Percentiles rank a stretch among this genome's conserved stretches.
Conservation (phyloP, 2,329 filamentous ascomycete species). For the Seiridium cupressi region DNA sequence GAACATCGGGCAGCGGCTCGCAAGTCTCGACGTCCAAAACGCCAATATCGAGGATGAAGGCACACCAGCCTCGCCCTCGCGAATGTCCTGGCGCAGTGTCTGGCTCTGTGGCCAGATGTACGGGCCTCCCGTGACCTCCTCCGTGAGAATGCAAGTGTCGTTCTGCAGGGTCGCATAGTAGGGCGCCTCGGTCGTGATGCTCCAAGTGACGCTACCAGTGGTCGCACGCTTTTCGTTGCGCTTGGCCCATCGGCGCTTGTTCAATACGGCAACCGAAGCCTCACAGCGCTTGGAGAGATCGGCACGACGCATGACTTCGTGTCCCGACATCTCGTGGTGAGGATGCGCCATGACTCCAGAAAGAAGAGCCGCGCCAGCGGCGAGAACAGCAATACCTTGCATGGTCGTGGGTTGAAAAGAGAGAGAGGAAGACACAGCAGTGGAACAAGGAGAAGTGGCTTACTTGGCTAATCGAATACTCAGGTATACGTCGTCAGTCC, state of each 20-base stretch:
- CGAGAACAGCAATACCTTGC: neutral
- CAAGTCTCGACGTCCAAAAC: constrained; percentile 46
- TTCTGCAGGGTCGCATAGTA: constrained; percentile 33
- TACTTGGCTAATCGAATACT: neutral
- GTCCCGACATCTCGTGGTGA: constrained; percentile 10
- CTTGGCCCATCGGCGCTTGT: constrained; percentile 16
- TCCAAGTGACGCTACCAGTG: constrained; percentile 15
- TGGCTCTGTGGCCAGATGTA: constrained; percentile 43
- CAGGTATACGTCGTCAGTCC: neutral
- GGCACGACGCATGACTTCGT: constrained; percentile 16
- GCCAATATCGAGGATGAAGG: constrained; percentile 40
- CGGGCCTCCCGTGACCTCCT: constrained; percentile 40
- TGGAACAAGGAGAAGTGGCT: neutral
- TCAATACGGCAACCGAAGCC: constrained; percentile 17
- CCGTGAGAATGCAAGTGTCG: constrained; percentile 41
- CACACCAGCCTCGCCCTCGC: constrained; percentile 36
- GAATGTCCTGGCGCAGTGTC: constrained; percentile 35
- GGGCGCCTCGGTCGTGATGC: constrained; percentile 20
- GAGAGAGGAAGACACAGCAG: neutral
- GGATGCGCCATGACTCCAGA: constrained; percentile 14
- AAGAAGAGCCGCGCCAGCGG: constrained; percentile 11
- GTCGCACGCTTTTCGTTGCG: constrained; percentile 15
- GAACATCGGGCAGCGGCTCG: constrained; percentile 29
- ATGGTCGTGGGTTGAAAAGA: neutral
- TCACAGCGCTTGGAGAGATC: constrained; percentile 21